phyloP scores from a whole-genome alignment of 1,139 yeast genomes.

The Taiozyma sp. region DNA sequence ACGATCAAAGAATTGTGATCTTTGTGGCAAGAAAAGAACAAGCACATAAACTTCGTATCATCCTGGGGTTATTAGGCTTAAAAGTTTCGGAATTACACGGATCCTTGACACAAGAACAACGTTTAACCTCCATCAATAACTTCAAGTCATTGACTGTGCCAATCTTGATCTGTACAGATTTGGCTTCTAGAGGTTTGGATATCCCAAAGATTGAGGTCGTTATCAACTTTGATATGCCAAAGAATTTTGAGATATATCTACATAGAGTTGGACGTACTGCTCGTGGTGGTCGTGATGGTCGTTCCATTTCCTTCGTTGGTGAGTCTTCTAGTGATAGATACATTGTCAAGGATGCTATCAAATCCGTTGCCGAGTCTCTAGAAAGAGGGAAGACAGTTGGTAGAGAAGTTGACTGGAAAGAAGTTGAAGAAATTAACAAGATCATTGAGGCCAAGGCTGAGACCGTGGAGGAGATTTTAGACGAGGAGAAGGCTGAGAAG shows the following conservation, averaged over 20 bases:
- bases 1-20: conserved; percentile 69
- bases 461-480: conserved; percentile 68
- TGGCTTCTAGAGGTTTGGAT: conserved; percentile 99
- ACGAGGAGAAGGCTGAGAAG: conserved; percentile 86
- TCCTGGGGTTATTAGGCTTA: conserved; percentile 83
- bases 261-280: conserved; percentile 99
- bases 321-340: conserved; percentile 80
- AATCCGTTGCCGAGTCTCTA: conserved; percentile 44
- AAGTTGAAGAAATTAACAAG: conserved; percentile 64
- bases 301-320: conserved; percentile 89
- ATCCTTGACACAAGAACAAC: conserved; percentile 90
- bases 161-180: conserved; percentile 89
- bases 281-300: conserved; percentile 97
- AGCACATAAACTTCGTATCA: conserved; percentile 81
- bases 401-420: conserved; percentile 82
- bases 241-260: conserved; percentile 80
- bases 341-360: conserved; percentile 85
- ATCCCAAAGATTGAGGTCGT: conserved; percentile 96
- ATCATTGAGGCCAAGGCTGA: conserved; percentile 55
- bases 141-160: conserved; percentile 84
- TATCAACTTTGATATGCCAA: conserved; percentile 94
- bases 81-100: conserved; percentile 94
- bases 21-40: conserved; percentile 88
- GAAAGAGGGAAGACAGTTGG: conserved; percentile 61
- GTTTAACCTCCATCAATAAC: conserved; percentile 76